phyloP scores from a whole-genome alignment of 768 basidiomycete species.

The Rhodotorula kratochvilovae region DNA sequence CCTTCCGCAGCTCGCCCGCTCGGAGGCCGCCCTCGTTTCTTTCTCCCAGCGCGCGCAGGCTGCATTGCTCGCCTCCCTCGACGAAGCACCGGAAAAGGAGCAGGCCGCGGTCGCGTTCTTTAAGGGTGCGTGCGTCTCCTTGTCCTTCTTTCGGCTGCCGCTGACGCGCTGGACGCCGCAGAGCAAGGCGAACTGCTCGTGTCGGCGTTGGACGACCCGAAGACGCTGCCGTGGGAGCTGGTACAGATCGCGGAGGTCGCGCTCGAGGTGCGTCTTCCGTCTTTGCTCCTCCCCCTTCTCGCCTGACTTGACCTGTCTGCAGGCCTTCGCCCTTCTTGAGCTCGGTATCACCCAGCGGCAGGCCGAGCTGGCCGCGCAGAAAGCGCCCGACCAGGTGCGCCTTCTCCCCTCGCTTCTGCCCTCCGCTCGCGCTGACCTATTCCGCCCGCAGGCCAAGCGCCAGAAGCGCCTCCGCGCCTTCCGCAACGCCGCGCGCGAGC shows the following conservation, averaged over 20 bases:
- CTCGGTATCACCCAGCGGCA: conserved; percentile 45
- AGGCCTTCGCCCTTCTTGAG: conserved; percentile 69
- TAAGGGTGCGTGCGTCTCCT: conserved; percentile 52
- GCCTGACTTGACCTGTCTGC: background rate
- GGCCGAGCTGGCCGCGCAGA: conserved; percentile 9
- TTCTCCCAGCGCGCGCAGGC: conserved; percentile 13
- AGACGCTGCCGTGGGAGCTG: conserved; percentile 54
- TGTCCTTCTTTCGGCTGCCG: too few relatives aligned
- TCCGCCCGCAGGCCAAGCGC: conserved; percentile 15
- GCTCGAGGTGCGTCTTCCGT: conserved; percentile 59
- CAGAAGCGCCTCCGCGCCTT: conserved; percentile 31
- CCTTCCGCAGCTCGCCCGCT: conserved; percentile 6
- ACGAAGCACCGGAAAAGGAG: conserved; percentile 49
- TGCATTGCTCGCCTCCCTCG: conserved; percentile 48
- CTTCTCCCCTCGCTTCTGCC: too few relatives aligned
- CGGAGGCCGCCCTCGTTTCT: conserved; percentile 9
- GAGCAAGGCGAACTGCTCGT: conserved; percentile 59
- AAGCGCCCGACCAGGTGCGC: conserved; percentile 29
- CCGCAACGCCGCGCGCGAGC: conserved; percentile 25
- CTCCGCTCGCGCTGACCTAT: background rate
- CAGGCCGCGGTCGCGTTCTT: conserved; percentile 59
- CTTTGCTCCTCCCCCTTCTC: background rate
- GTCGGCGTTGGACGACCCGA: conserved; percentile 49
- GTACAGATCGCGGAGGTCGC: conserved; percentile 68
- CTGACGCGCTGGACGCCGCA: conserved; percentile 41